Evolutionary conservation across 129 eudicot species (phyloP), one percentile per base, ranked within the genome.

Genomic region (Artemisia argyi): DNA sequence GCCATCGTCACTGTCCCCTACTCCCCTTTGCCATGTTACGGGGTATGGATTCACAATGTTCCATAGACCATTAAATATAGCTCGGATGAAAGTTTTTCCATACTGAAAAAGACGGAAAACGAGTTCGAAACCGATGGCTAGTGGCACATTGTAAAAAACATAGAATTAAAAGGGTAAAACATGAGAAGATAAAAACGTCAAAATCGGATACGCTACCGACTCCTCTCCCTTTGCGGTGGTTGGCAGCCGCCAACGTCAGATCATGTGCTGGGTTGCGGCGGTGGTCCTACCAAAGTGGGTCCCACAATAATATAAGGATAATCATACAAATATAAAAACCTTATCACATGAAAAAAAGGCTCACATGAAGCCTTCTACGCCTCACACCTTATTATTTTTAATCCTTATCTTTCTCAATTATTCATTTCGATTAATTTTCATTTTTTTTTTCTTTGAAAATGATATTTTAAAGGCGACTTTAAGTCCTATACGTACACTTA

Each of bases 181-280:
- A 57, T 18, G 32, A 19, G 24, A 11, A 19, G 22, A 1, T 4
- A 57, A 19, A 57, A 57, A 57, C 62, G 62, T 57, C 75, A 52
- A 53, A 59, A 68, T 78, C 68, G 57, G n/a, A 74, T 30, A 67
- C 74, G 77, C 77, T 76, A 76, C 78, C 78, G 72, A 66, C 84
- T 26, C 66, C 66, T 26, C 8, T 61, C 44, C 12, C 32, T 61
- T 79, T 18, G 76, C 75, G 79, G 84, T 76, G 14, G 84, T 80
- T 80, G 84, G 82, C 80, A 73, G 83, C 88, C 85, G 82, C 69
- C 75, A 35, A 83, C 78, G 83, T 75, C 61, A 54, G 78, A 20
- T 64, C 83, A 84, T 69, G 83, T 73, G 77, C 78, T 74, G 61
- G 46, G 77, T 76, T 80, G 82, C 84, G 83, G 81, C 81, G 63